A percentile compares a stretch with the other conserved stretches of the same genome.
phyloP scores from a whole-genome alignment of 2,329 filamentous ascomycete species.

The Pestalotiopsis sp. region DNA sequence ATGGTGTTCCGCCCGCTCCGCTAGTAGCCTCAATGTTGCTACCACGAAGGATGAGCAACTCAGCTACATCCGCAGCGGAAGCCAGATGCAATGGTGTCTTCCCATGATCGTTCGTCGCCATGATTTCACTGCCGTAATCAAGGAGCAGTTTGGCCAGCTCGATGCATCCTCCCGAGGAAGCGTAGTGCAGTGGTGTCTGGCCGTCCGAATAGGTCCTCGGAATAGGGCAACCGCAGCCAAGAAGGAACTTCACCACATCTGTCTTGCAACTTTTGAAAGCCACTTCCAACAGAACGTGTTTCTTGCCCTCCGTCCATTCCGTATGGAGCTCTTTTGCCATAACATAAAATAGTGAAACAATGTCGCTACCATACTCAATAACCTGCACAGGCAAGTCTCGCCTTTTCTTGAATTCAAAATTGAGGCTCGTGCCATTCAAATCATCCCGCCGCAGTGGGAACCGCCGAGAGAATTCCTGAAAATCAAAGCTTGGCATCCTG shows the following conservation, averaged over 20 bases:
- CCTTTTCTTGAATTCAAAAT: background rate
- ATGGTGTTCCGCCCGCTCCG: background rate
- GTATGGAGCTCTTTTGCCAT: too few relatives aligned
- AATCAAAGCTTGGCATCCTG: background rate
- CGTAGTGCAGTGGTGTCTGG: background rate
- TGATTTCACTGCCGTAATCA: background rate
- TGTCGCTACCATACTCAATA: background rate
- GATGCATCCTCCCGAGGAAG: background rate
- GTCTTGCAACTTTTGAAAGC: background rate
- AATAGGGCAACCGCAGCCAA: background rate
- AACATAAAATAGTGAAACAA: background rate
- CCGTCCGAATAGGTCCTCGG: background rate
- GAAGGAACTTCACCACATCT: background rate
- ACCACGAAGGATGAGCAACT: background rate
- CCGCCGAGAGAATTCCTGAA: background rate
- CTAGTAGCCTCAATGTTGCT: background rate
- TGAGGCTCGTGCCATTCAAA: background rate
- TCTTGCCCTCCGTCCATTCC: too few relatives aligned
- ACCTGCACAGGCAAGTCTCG: background rate
- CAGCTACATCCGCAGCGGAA: background rate
- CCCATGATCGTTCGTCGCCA: background rate
- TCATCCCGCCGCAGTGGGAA: background rate
- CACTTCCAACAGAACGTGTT: background rate
- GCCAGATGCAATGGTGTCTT: background rate
- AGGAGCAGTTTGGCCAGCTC: background rate